Evolutionary conservation across 345 rosid genomes (phyloP).

Genomic region (Toxicodendron radicans): DNA sequence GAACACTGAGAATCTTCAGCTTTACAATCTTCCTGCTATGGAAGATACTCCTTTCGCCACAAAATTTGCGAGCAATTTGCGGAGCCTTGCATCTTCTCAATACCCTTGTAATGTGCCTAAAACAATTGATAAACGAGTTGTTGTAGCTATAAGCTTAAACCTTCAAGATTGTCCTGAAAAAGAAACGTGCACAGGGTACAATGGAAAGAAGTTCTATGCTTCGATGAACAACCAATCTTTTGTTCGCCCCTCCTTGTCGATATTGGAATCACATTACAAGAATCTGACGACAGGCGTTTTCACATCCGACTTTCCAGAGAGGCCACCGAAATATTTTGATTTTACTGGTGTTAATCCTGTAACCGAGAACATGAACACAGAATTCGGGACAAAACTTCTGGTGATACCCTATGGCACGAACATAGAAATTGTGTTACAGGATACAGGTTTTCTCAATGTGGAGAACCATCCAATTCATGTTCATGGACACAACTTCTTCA

Average conservation of each 20-base stretch:
- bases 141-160: slow-evolving; percentile 46
- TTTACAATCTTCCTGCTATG: slow-evolving; percentile 41
- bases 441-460: slow-evolving; percentile 46
- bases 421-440: slow-evolving; percentile 65
- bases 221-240: slow-evolving; percentile 69
- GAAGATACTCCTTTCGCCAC: slow-evolving; percentile 51
- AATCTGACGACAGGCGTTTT: slow-evolving; percentile 30
- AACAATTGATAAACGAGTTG: slow-evolving; percentile 46
- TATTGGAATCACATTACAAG: slow-evolving; percentile 50
- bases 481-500: slow-evolving; percentile 70
- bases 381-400: slow-evolving; percentile 43
- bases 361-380: slow-evolving; percentile 39
- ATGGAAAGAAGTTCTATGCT: slow-evolving; percentile 45
- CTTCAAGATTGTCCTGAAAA: slow-evolving; percentile 54
- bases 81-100: slow-evolving; percentile 42
- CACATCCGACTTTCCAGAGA: slow-evolving; percentile 45
- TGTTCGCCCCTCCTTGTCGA: slow-evolving; percentile 39
- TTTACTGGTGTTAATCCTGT: slow-evolving; percentile 48
- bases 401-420: slow-evolving; percentile 42
- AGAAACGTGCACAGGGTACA: slow-evolving; percentile 38
- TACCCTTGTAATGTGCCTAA: slow-evolving; percentile 63
- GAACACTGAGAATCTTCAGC: background rate
- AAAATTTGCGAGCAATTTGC: slow-evolving; percentile 30
- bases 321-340: slow-evolving; percentile 41
- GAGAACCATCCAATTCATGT: slow-evolving; percentile 77